A percentile compares a stretch with the other conserved stretches of the same genome.
phyloP scores from a whole-genome alignment of 352 stramenopile species.

The Pythium sukuiense region DNA sequence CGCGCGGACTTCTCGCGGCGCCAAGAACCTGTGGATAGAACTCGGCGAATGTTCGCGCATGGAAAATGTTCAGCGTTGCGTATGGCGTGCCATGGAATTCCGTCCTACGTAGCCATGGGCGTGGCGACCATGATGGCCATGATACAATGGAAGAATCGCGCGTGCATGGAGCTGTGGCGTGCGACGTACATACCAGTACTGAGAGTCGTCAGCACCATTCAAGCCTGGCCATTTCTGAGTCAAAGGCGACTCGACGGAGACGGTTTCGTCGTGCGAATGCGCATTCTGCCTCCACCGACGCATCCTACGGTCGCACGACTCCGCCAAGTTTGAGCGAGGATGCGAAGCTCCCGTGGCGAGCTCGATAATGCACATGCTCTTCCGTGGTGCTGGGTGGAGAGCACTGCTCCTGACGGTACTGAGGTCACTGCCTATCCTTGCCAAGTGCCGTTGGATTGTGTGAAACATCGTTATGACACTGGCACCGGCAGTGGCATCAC shows the following conservation, averaged over 20 bases:
- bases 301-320: background rate
- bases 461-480: too few species aligned
- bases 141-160: slow-evolving; percentile 1
- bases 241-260: slow-evolving; percentile 3
- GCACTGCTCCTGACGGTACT: too few species aligned
- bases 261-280: slow-evolving; percentile 1
- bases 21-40: slow-evolving; percentile 8
- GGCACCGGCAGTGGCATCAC: too few species aligned
- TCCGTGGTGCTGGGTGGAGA: too few species aligned
- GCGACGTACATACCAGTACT: background rate
- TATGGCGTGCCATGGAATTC: slow-evolving; percentile 4
- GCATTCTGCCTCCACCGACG: background rate
- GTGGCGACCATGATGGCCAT: background rate
- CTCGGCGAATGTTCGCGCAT: slow-evolving; percentile 17
- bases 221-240: background rate
- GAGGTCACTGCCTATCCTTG: too few species aligned
- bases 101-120: background rate
- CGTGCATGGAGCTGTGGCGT: background rate
- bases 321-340: background rate
- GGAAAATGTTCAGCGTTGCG: background rate
- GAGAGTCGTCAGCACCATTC: background rate
- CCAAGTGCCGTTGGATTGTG: too few species aligned
- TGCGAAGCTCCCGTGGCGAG: too few species aligned
- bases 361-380: too few species aligned
- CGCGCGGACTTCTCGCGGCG: slow-evolving; percentile 14